Conservation (phyloP, 2,329 filamentous ascomycete genomes). For the Elsinoe arachidis region DNA sequence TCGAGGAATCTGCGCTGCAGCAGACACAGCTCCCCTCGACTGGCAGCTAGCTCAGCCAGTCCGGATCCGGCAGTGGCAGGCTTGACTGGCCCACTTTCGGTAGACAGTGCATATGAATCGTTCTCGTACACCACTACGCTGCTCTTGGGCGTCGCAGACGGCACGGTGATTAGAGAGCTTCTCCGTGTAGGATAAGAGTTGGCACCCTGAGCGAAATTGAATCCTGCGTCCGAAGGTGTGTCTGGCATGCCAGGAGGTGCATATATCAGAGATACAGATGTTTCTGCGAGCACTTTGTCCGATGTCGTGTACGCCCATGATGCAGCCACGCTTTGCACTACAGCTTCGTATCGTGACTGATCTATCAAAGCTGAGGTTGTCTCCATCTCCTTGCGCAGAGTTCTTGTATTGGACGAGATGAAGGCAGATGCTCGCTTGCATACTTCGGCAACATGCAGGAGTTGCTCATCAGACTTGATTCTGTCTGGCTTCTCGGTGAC, state of each 20-base stretch:
- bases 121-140: slow-evolving; percentile 27
- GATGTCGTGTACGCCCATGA: slow-evolving; percentile 72
- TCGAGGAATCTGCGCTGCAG: slow-evolving; percentile 74
- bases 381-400: slow-evolving; percentile 68
- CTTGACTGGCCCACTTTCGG: slow-evolving; percentile 14
- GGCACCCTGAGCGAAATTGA: slow-evolving; percentile 18
- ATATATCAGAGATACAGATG: slow-evolving; percentile 57
- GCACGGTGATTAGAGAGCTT: slow-evolving; percentile 14
- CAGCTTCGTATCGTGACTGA: slow-evolving; percentile 28
- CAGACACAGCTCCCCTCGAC: slow-evolving; percentile 71
- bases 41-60: slow-evolving; percentile 71
- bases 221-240: neutral
- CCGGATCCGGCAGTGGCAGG: slow-evolving; percentile 31
- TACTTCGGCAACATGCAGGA: slow-evolving; percentile 74
- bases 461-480: slow-evolving; percentile 49
- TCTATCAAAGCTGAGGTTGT: slow-evolving; percentile 23
- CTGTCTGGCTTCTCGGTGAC: slow-evolving; percentile 21
- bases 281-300: slow-evolving; percentile 69
- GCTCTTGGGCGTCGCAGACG: neutral
- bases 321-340: slow-evolving; percentile 65
- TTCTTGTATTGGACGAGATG: slow-evolving; percentile 67
- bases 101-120: slow-evolving; percentile 18
- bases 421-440: slow-evolving; percentile 77
- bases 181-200: slow-evolving; percentile 16
- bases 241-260: slow-evolving; percentile 41